Evolutionary conservation across 306 rosid species (phyloP).

Genomic region (Pterocarpus santalinus): DNA sequence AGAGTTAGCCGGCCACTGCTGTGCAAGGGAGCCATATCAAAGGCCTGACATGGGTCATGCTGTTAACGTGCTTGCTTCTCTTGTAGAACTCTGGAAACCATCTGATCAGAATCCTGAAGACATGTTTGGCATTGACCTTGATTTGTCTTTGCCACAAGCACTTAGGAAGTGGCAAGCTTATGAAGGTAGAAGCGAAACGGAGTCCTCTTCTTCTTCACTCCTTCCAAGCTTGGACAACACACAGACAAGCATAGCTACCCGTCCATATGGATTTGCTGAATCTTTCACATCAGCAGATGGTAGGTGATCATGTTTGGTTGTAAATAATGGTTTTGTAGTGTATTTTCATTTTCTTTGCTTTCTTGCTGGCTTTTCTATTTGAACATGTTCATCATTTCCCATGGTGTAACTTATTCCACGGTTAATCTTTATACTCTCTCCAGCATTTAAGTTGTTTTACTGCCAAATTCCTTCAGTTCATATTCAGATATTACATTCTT

Average conservation of each 20-base stretch:
- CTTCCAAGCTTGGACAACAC: constrained; percentile 10
- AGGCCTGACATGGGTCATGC: constrained; percentile 5
- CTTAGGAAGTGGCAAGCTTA: constrained; percentile 2
- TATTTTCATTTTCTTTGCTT: background rate
- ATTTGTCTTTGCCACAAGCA: constrained; percentile 2
- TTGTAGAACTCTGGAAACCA: background rate
- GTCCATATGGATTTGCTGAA: background rate
- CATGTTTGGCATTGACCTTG: background rate
- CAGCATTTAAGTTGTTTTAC: constrained; percentile 18
- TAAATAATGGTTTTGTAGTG: background rate
- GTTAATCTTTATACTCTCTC: constrained; percentile 2
- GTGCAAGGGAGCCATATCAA: constrained; percentile 9
- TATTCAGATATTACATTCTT: background rate
- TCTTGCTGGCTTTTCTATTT: background rate
- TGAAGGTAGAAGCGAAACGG: background rate
- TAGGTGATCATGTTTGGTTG: background rate
- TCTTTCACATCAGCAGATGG: constrained; percentile 1
- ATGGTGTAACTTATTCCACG: background rate
- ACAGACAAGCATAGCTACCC: background rate
- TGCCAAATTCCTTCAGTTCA: background rate
- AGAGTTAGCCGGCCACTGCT: background rate
- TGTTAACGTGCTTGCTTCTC: background rate
- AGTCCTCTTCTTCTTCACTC: background rate
- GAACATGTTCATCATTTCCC: background rate
- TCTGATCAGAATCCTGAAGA: background rate